Evolutionary conservation across 768 basidiomycete species (phyloP).

Genomic region (Amanita exitialis): DNA sequence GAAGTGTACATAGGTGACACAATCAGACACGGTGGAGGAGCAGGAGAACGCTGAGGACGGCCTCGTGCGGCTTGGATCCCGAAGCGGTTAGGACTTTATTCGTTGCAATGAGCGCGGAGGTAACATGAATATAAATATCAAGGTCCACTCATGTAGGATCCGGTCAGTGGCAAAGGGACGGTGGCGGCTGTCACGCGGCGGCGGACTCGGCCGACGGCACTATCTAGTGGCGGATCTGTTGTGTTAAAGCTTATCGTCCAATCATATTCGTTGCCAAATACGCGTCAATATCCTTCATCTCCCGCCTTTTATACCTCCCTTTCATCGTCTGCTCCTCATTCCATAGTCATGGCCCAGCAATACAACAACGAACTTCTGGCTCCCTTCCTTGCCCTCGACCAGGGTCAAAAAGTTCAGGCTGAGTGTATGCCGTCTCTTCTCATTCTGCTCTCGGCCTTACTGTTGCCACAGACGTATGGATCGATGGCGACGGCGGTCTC

Average conservation of each 20-base stretch:
- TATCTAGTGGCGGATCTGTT: conserved; percentile 2
- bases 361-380: conserved; percentile 83
- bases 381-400: conserved; percentile 80
- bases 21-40: conserved; percentile 76
- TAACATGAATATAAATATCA: conserved; percentile 16
- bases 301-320: conserved; percentile 15
- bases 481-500: conserved; percentile 89
- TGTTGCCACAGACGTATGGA: conserved; percentile 77
- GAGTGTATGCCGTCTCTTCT: conserved; percentile 52
- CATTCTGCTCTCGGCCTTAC: conserved; percentile 11
- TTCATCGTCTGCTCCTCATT: conserved; percentile 11
- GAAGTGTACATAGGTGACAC: conserved; percentile 53
- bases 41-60: conserved; percentile 80
- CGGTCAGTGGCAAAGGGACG: not conserved
- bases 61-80: conserved; percentile 66
- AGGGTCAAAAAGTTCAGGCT: conserved; percentile 90
- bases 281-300: conserved; percentile 18
- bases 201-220: not conserved
- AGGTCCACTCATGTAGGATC: conserved; percentile 36
- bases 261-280: conserved; percentile 25
- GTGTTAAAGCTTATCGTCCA: conserved; percentile 30
- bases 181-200: not conserved
- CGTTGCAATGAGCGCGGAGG: conserved; percentile 12
- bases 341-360: conserved; percentile 20
- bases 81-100: conserved; percentile 45